Base-by-base conservation (phyloP, 306 rosid genomes). In the Macrotyloma uniflorum region DNA sequence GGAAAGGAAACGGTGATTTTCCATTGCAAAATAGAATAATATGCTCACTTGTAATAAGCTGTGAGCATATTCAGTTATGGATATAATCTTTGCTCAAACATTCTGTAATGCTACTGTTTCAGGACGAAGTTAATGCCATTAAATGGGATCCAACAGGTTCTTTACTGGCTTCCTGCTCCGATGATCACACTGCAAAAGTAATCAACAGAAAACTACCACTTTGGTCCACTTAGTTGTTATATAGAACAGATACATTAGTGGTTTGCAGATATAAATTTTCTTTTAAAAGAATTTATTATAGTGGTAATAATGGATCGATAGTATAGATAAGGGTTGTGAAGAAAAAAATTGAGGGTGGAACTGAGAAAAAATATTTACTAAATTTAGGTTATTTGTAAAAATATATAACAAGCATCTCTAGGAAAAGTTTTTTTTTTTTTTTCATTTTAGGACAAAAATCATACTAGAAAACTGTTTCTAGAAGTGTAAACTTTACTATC, bases 61-160 rank as follows among this genome's bases (percentile, higher is more conserved):
- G 20, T 23, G 32, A 32, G 50, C 42, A 33, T 13, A 57, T 46
- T 55, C 40, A 38, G 28, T 15, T 42, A 32, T 19, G 3, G 50
- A 73, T 26, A 8, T 73, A 75, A 12, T 64, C 71, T 72, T 84
- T 64, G 10, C 22, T 32, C 59, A 19, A 61, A 33, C 28, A 33
- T 77, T 70, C 55, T 43, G 26, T 38, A 54, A 16, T 40, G 68
- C 30, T 70, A 5, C 12, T 72, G 61, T 86, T 89, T 82, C 89
- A 89, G 93, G 85, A 90, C 46, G 93, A 89, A 85, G 93, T 89
- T 46, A 89, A 89, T 83, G 89, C 89, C 50, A 85, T 89, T 30
- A 89, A 89, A 78, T 87, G 93, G 93, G 93, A 89, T 83, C 93
- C 93, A 24, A 81, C 89, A 5, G 93, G 93, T 55, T 69, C 79